These are phyloP conservation scores for Curvularia verruculosa DNA, from an alignment of 2,329 filamentous ascomycete species.

Conservation along the genomic window DNA sequence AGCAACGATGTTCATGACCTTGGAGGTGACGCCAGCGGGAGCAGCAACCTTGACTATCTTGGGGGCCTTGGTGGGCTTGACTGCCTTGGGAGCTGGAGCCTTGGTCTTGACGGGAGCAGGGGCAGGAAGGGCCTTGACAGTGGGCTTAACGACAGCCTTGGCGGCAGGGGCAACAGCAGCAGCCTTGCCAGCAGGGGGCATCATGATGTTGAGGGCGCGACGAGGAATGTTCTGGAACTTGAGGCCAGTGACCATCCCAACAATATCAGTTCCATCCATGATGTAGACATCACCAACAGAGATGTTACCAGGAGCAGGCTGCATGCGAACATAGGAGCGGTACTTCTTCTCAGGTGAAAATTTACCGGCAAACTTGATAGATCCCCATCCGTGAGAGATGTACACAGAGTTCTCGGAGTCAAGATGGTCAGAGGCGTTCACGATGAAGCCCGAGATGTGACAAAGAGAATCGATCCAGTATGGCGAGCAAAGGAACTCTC, in stretches of 20 bases:
- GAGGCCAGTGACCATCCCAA: slow-evolving; percentile 65
- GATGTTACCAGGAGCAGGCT: slow-evolving; percentile 61
- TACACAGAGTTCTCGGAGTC: slow-evolving; percentile 66
- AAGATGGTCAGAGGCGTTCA: slow-evolving; percentile 64
- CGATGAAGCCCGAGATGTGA: slow-evolving; percentile 65
- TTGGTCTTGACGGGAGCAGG: slow-evolving; percentile 40
- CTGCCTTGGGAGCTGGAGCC: slow-evolving; percentile 44
- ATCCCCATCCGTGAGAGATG: slow-evolving; percentile 67
- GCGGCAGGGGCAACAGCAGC: slow-evolving; percentile 41
- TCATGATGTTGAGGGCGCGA: slow-evolving; percentile 68
- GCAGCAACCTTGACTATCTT: slow-evolving; percentile 55
- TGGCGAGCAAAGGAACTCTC: slow-evolving; percentile 63
- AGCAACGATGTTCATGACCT: slow-evolving; percentile 70
- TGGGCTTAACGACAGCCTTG: slow-evolving; percentile 43
- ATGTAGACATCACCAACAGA: slow-evolving; percentile 66
- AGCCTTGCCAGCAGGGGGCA: slow-evolving; percentile 63
- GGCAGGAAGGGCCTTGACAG: slow-evolving; percentile 46
- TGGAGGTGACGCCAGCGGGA: slow-evolving; percentile 55
- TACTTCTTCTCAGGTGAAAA: slow-evolving; percentile 61
- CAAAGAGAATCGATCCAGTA: slow-evolving; percentile 66
- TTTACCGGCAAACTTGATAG: slow-evolving; percentile 62
- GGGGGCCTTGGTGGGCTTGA: slow-evolving; percentile 58
- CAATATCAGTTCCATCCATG: slow-evolving; percentile 63
- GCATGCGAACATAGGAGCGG: slow-evolving; percentile 67
- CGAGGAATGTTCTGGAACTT: slow-evolving; percentile 72